A percentile compares a stretch with the other conserved stretches of the same genome.
Evolutionary conservation across 2,329 filamentous ascomycete genomes (phyloP).

Genomic region (Aspergillus candidus): DNA sequence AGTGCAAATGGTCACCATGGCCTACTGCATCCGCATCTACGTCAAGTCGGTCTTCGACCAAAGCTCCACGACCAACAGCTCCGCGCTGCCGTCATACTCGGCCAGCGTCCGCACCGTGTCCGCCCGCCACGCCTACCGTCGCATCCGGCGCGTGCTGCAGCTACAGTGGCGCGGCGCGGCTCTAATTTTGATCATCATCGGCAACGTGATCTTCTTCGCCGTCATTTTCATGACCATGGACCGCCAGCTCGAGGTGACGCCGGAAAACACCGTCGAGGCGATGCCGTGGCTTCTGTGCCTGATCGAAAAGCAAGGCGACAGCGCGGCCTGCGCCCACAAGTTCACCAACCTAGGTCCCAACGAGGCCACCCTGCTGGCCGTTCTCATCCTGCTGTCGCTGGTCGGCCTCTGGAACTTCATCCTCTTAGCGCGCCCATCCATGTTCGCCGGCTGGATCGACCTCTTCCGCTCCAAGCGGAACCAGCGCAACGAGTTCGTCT

Average conservation of each 20-base stretch:
- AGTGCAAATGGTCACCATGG: conserved; percentile 76
- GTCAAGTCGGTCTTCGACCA: conserved; percentile 74
- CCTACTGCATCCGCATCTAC: conserved; percentile 93
- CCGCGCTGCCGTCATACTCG: conserved; percentile 66
- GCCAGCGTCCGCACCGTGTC: conserved; percentile 73
- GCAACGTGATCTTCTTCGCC: conserved; percentile 90
- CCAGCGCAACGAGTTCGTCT: conserved; percentile 71
- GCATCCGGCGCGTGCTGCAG: conserved; percentile 77
- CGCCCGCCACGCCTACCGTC: conserved; percentile 79
- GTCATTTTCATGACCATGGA: conserved; percentile 86
- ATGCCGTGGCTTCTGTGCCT: conserved; percentile 68
- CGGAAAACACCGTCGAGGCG: conserved; percentile 52
- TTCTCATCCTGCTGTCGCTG: conserved; percentile 75
- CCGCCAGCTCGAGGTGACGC: conserved; percentile 56
- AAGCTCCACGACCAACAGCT: conserved; percentile 59
- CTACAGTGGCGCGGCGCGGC: conserved; percentile 92
- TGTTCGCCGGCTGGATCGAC: conserved; percentile 77
- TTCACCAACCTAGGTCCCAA: conserved; percentile 62
- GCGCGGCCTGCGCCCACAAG: conserved; percentile 57
- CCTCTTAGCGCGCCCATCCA: conserved; percentile 75
- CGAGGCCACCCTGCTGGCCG: conserved; percentile 70
- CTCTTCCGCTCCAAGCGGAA: conserved; percentile 49
- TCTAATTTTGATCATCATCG: conserved; percentile 82
- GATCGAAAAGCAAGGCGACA: conserved; percentile 51
- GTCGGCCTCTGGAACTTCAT: conserved; percentile 82